phyloP scores from a whole-genome alignment of 139 green algal genomes.

The Chlorella sp. region DNA sequence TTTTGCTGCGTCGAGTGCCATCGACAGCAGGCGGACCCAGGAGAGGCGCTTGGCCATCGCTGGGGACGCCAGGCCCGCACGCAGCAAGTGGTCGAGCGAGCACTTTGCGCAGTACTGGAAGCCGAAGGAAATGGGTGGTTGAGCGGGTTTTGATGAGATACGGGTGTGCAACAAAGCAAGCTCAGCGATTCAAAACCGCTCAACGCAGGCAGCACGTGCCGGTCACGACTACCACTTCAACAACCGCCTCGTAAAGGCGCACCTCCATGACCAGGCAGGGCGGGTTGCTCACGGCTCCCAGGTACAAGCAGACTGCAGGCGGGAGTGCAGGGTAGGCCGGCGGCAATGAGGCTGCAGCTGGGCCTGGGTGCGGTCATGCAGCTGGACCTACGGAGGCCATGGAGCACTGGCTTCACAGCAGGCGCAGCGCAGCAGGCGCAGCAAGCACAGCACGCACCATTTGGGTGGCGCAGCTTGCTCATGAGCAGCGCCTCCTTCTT shows the following conservation, averaged over 20 bases:
- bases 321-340: not conserved
- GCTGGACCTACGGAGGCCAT: too few relatives aligned
- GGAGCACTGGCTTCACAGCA: too few relatives aligned
- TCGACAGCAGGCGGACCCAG: slow-evolving; percentile 55
- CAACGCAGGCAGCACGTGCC: not conserved
- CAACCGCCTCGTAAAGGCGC: not conserved
- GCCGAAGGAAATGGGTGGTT: not conserved
- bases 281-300: slow-evolving; percentile 57
- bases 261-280: slow-evolving; percentile 55
- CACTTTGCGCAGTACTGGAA: slow-evolving; percentile 53
- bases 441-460: slow-evolving; percentile 27
- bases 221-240: not conserved
- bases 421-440: not conserved
- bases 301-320: slow-evolving; percentile 50
- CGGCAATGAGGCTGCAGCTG: not conserved
- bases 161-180: too few relatives aligned
- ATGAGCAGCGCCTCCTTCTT: slow-evolving; percentile 56
- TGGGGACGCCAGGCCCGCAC: not conserved
- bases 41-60: slow-evolving; percentile 37
- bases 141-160: not conserved
- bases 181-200: not conserved
- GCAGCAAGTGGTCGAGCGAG: slow-evolving; percentile 58
- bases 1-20: slow-evolving; percentile 61
- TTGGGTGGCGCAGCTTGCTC: slow-evolving; percentile 63
- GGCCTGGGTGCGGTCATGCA: too few relatives aligned